Evolutionary conservation across 768 basidiomycete species (phyloP).

Genomic region (Austroboletus festivus): DNA sequence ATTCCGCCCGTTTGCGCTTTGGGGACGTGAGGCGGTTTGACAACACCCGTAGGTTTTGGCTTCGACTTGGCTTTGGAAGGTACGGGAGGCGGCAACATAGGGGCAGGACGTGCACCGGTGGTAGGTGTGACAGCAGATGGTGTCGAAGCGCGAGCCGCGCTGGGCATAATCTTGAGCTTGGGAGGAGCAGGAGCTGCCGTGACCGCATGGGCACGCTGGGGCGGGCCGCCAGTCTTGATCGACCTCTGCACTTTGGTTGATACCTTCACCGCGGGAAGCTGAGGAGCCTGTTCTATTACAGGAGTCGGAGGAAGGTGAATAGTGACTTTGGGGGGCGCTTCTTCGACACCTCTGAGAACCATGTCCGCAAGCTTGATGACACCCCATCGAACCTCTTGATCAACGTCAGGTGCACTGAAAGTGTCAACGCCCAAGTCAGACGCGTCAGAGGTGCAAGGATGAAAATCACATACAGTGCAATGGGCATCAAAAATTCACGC

Average conservation of each 20-base stretch:
- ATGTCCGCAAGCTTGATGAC: conserved; percentile 90
- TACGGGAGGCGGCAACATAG: conserved; percentile 32
- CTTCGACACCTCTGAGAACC: conserved; percentile 77
- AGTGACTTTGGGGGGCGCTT: conserved; percentile 81
- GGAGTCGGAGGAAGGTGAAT: conserved; percentile 80
- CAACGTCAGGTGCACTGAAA: conserved; percentile 67
- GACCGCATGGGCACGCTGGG: conserved; percentile 28
- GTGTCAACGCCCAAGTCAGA: not conserved
- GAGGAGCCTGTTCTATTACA: conserved; percentile 56
- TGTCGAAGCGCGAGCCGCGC: conserved; percentile 10
- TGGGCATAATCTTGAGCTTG: conserved; percentile 51
- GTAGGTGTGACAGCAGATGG: conserved; percentile 18
- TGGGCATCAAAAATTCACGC: conserved; percentile 77
- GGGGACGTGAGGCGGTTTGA: conserved; percentile 47
- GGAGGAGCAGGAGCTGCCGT: conserved; percentile 36
- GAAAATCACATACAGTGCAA: conserved; percentile 60
- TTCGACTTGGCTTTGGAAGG: conserved; percentile 28
- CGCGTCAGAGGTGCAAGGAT: conserved; percentile 1
- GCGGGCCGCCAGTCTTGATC: conserved; percentile 35
- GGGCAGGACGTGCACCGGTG: conserved; percentile 5
- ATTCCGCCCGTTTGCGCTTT: conserved; percentile 79
- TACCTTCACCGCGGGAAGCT: conserved; percentile 52
- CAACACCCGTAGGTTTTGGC: conserved; percentile 19
- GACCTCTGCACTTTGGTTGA: conserved; percentile 37
- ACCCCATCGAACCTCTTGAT: conserved; percentile 89